phyloP scores from a whole-genome alignment of 225 moss, liverwort and hornwort species.

The Pleurozium schreberi region DNA sequence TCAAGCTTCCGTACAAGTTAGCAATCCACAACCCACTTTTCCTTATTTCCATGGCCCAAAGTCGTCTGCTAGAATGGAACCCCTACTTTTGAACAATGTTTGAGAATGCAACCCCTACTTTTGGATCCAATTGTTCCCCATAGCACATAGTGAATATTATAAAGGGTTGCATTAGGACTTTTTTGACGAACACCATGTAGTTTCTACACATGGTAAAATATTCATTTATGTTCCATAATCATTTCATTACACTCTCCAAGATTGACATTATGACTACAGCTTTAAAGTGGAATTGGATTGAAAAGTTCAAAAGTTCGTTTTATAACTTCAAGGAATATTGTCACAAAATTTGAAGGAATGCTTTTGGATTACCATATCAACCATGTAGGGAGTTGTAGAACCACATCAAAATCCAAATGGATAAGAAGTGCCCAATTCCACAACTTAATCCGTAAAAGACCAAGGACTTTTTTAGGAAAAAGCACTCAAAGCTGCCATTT shows the following conservation, averaged over 20 bases:
- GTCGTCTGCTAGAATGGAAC: background rate
- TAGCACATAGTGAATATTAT: background rate
- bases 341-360: background rate
- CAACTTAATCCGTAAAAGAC: no score
- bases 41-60: background rate
- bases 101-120: no score
- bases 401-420: background rate
- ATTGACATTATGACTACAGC: background rate
- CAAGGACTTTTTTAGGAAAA: no score
- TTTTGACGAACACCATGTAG: background rate
- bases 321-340: no score
- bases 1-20: conserved; percentile 93
- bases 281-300: background rate
- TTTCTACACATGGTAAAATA: background rate
- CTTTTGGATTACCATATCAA: background rate
- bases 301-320: no score
- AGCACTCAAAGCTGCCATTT: no score
- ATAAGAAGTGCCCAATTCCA: background rate
- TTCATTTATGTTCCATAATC: background rate
- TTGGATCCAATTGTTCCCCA: fast-evolving
- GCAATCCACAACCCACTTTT: background rate
- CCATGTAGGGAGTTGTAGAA: background rate
- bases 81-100: no score
- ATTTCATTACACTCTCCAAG: background rate
- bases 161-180: background rate